Percentiles rank a stretch among this genome's conserved stretches.
Conservation (phyloP, 2,329 filamentous ascomycete species). For the Trichoderma semiorbis region DNA sequence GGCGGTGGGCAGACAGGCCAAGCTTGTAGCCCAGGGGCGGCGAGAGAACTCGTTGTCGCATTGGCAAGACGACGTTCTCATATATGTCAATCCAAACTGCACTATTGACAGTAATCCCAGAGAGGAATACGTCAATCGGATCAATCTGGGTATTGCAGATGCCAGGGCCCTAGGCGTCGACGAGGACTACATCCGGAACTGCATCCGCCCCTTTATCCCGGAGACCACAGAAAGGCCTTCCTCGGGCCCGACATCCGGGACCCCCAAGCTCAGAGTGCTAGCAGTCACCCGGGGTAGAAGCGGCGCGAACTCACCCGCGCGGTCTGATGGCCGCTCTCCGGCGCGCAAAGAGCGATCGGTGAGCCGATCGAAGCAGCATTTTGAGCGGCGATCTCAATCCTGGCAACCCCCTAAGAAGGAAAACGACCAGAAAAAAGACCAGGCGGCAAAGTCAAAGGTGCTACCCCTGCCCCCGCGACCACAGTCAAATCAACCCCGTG, state of each 20-base stretch:
- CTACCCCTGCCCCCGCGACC: slow-evolving; percentile 27
- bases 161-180: slow-evolving; percentile 35
- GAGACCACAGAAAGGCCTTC: slow-evolving; percentile 13
- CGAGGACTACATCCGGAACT: slow-evolving; percentile 36
- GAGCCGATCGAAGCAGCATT: slow-evolving; percentile 18
- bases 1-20: slow-evolving; percentile 26
- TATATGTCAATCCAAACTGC: slow-evolving; percentile 37
- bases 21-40: slow-evolving; percentile 19
- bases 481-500: slow-evolving; percentile 22
- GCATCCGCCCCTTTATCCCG: slow-evolving; percentile 37
- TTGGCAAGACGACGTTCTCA: slow-evolving; percentile 34
- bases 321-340: slow-evolving; percentile 27
- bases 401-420: slow-evolving; percentile 6
- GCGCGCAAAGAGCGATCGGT: slow-evolving; percentile 23
- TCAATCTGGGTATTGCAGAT: slow-evolving; percentile 37
- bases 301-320: slow-evolving; percentile 17
- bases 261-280: slow-evolving; percentile 4
- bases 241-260: background rate
- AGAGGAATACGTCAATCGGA: slow-evolving; percentile 40
- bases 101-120: slow-evolving; percentile 34
- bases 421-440: slow-evolving; percentile 12
- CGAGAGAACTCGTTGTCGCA: slow-evolving; percentile 23
- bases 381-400: slow-evolving; percentile 5
- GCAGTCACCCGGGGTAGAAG: slow-evolving; percentile 14
- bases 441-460: slow-evolving; percentile 15